Percentiles rank a stretch among this genome's conserved stretches.
phyloP scores from a whole-genome alignment of 306 rosid genomes.

The Malus sieversii region DNA sequence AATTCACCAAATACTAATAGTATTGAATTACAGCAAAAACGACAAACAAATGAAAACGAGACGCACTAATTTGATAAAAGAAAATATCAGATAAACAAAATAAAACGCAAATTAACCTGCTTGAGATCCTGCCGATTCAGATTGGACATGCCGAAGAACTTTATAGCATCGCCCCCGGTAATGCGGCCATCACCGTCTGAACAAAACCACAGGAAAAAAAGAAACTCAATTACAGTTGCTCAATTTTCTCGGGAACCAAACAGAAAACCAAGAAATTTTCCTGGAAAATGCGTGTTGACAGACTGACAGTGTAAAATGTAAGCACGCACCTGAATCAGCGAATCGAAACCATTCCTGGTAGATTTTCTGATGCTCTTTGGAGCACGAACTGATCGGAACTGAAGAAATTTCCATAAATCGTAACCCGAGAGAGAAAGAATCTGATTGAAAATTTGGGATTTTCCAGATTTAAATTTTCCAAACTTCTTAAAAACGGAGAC shows the following conservation, averaged over 20 bases:
- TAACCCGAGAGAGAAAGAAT: not conserved
- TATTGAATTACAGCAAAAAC: not conserved
- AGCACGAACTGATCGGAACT: conserved; percentile 34
- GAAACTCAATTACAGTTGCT: not conserved
- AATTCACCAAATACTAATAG: not conserved
- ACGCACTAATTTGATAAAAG: not conserved
- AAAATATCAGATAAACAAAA: not conserved
- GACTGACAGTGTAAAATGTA: not conserved
- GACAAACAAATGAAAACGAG: not conserved
- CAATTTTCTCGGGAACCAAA: conserved; percentile 1
- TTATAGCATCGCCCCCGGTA: conserved; percentile 74
- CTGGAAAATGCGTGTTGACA: not conserved
- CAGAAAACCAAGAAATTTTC: not conserved
- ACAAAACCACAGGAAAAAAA: conserved; percentile 5
- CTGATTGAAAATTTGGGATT: not conserved
- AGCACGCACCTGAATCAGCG: conserved; percentile 68
- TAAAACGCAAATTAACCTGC: conserved; percentile 44
- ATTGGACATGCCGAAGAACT: conserved; percentile 62
- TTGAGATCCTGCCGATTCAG: conserved; percentile 76
- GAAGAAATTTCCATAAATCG: conserved; percentile 58
- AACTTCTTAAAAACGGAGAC: not conserved
- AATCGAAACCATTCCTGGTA: conserved; percentile 73
- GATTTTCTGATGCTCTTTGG: conserved; percentile 48
- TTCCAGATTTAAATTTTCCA: not conserved
- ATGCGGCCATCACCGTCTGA: conserved; percentile 89